Evolutionary conservation across 176 grass and related monocot genomes (phyloP).

Genomic region (Avena atlantica): DNA sequence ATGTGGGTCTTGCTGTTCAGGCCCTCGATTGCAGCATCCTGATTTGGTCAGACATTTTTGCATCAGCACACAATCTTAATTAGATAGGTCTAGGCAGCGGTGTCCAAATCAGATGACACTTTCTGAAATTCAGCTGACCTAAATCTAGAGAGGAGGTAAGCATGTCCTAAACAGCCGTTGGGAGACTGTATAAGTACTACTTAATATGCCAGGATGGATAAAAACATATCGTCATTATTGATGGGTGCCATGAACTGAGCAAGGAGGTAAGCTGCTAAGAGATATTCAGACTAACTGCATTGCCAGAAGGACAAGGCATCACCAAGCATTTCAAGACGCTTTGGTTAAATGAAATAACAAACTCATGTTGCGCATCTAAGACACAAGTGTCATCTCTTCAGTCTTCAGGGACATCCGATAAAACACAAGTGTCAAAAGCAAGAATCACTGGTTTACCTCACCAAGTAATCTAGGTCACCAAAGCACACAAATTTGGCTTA

Average conservation of each 20-base stretch:
- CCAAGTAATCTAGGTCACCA: no score
- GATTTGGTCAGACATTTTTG: background rate
- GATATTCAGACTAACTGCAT: background rate
- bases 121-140: background rate
- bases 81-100: background rate
- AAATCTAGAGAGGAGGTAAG: no score
- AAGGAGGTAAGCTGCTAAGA: background rate
- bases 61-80: background rate
- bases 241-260: background rate
- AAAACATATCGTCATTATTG: background rate
- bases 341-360: background rate
- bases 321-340: background rate
- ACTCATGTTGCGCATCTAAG: background rate
- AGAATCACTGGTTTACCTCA: background rate
- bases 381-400: background rate
- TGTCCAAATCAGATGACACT: background rate
- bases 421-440: background rate
- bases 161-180: no score
- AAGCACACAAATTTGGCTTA: background rate
- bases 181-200: background rate
- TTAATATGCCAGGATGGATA: background rate
- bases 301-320: background rate
- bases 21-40: conserved; percentile 6
- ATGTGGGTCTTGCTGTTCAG: conserved; percentile 32
- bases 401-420: background rate